Evolutionary conservation across 768 basidiomycete genomes (phyloP).

Genomic region (Sutorius australiensis): DNA sequence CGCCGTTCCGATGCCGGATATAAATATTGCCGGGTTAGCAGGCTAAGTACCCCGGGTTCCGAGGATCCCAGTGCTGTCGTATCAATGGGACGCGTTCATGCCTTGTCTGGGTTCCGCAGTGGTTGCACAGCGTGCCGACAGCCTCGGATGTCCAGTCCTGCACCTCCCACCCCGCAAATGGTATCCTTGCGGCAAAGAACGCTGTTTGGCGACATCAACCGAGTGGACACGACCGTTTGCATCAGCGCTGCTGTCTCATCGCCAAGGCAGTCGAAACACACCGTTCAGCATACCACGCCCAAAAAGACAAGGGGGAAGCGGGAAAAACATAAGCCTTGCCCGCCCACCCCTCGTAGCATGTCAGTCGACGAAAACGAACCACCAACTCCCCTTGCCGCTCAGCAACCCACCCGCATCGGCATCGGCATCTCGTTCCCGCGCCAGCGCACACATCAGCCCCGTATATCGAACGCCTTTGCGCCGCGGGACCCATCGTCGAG

Average conservation of each 20-base stretch:
- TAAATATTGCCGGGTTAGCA: neutral
- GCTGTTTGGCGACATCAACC: slow-evolving; percentile 2
- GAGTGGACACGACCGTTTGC: neutral
- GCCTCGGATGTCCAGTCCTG: slow-evolving; percentile 10
- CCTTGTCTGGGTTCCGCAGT: slow-evolving; percentile 23
- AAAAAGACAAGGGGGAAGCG: slow-evolving; percentile 8
- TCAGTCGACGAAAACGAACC: slow-evolving; percentile 21
- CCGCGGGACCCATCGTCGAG: neutral
- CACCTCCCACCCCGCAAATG: slow-evolving; percentile 10
- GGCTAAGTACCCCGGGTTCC: slow-evolving; percentile 11
- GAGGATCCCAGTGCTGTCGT: slow-evolving; percentile 6
- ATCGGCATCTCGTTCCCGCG: slow-evolving; percentile 14
- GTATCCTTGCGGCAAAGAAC: neutral
- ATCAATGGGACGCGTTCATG: slow-evolving; percentile 5
- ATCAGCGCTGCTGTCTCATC: neutral
- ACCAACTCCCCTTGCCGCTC: neutral
- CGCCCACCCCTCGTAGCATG: neutral
- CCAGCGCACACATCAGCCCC: slow-evolving; percentile 8
- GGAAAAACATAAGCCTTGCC: slow-evolving; percentile 1
- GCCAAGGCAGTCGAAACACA: neutral
- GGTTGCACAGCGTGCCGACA: slow-evolving; percentile 28
- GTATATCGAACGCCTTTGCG: slow-evolving; percentile 7
- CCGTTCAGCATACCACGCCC: neutral
- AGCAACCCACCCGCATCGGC: neutral
- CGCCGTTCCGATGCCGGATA: neutral